A percentile compares a stretch with the other conserved stretches of the same genome.
Conservation (phyloP, 345 rosid species). For the Eucalyptus leucophloia region DNA sequence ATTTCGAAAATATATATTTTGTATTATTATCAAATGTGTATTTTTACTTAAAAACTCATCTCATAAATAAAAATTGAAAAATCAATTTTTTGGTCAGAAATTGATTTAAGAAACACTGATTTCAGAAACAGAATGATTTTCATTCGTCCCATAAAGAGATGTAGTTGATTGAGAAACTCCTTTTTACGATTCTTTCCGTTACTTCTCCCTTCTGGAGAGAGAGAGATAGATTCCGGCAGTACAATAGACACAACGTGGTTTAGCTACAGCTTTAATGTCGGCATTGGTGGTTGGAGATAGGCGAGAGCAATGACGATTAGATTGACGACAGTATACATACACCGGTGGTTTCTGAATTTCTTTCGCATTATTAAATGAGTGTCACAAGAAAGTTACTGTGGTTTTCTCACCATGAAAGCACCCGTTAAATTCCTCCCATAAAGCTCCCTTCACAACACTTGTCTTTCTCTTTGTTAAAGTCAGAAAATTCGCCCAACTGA, state of each 20-base stretch:
- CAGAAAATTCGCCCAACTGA: background rate
- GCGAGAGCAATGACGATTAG: background rate
- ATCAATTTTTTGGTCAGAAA: no score
- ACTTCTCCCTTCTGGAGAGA: no score
- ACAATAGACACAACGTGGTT: background rate
- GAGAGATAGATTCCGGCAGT: rapidly evolving
- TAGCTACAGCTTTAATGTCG: no score
- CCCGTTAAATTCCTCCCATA: background rate
- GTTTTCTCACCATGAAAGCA: background rate
- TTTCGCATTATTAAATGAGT: background rate
- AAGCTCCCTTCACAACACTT: background rate
- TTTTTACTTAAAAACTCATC: no score
- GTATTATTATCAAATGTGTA: rapidly evolving
- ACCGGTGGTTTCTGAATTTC: no score
- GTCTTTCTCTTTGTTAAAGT: background rate
- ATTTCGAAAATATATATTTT: rapidly evolving
- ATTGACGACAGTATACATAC: background rate
- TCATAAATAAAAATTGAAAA: rapidly evolving
- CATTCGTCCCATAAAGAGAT: rapidly evolving
- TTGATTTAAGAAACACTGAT: rapidly evolving
- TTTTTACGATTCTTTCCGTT: no score
- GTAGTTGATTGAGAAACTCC: no score
- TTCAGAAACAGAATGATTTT: rapidly evolving
- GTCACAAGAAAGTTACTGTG: background rate
- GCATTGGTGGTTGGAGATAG: background rate